Conservation (phyloP, 2,329 filamentous ascomycete genomes). For the Trichoderma oligosporum region DNA sequence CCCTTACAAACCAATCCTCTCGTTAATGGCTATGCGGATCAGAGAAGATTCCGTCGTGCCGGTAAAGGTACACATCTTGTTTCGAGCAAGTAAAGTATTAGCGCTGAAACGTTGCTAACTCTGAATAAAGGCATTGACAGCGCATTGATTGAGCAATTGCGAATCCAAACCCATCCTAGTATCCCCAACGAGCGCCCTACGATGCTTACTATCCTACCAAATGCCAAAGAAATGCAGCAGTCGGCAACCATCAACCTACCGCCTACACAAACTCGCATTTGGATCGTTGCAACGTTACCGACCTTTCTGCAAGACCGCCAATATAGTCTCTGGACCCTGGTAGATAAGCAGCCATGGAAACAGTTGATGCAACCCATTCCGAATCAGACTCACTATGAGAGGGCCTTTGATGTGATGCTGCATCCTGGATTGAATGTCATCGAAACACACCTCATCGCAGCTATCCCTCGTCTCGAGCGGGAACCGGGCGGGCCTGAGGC, state of each 20-base stretch:
- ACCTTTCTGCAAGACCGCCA: constrained; percentile 61
- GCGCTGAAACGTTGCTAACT: constrained; percentile 16
- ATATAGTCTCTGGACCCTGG: constrained; percentile 71
- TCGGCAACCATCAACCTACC: constrained; percentile 70
- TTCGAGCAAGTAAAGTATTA: background rate
- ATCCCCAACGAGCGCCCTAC: constrained; percentile 60
- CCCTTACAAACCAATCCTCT: constrained; percentile 30
- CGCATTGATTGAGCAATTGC: constrained; percentile 64
- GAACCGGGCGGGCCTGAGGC: constrained; percentile 57
- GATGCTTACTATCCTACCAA: constrained; percentile 61
- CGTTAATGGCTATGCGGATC: constrained; percentile 34
- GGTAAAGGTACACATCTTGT: constrained; percentile 39
- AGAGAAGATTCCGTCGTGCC: constrained; percentile 36
- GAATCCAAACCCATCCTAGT: constrained; percentile 63
- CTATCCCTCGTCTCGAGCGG: constrained; percentile 58
- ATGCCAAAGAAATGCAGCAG: constrained; percentile 63
- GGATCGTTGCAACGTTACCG: constrained; percentile 65
- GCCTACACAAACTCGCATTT: constrained; percentile 63
- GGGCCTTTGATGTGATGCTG: constrained; percentile 72
- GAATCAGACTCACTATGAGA: constrained; percentile 55
- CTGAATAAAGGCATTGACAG: constrained; percentile 47
- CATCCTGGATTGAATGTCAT: constrained; percentile 71
- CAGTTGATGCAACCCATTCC: constrained; percentile 46
- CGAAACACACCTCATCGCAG: constrained; percentile 73
- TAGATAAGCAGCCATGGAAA: constrained; percentile 62